Evolutionary conservation across 345 rosid species (phyloP).

Genomic region (Linum lewisii): DNA sequence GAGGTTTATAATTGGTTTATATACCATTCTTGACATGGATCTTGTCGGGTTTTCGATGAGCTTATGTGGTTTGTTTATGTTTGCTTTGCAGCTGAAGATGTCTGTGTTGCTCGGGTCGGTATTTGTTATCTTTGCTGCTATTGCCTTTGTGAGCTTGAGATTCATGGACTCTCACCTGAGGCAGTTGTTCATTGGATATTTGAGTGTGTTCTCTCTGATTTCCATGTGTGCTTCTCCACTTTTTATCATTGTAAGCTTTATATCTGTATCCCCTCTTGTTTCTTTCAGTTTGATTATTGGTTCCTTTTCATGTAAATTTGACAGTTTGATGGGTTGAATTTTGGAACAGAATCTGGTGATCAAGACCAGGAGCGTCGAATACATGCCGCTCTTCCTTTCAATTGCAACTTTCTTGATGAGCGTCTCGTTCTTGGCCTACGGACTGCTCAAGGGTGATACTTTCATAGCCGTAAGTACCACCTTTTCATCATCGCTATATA

Average conservation of each 20-base stretch:
- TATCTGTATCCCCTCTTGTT: background rate
- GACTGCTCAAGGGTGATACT: conserved; percentile 50
- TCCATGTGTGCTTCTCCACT: conserved; percentile 92
- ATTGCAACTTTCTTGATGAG: conserved; percentile 89
- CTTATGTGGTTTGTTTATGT: conserved; percentile 6
- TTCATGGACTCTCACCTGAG: conserved; percentile 29
- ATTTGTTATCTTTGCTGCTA: conserved; percentile 31
- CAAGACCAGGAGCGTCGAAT: conserved; percentile 70
- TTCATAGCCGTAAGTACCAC: conserved; percentile 52
- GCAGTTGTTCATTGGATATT: conserved; percentile 43
- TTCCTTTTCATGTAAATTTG: background rate
- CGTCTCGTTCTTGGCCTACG: conserved; percentile 53
- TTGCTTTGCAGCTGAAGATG: conserved; percentile 43
- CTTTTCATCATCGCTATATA: background rate
- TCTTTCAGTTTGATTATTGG: background rate
- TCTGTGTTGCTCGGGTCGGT: conserved; percentile 46
- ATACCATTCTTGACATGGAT: background rate
- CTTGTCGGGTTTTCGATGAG: background rate
- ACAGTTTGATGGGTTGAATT: conserved; percentile 6
- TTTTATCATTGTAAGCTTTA: conserved; percentile 65
- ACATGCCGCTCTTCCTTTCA: conserved; percentile 86
- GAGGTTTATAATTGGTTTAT: too few species aligned
- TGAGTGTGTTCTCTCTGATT: conserved; percentile 63
- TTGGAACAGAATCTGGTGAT: conserved; percentile 65
- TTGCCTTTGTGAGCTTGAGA: conserved; percentile 54